phyloP scores from a whole-genome alignment of 495 filamentous ascomycete genomes.

The Daldinia concentrica region DNA sequence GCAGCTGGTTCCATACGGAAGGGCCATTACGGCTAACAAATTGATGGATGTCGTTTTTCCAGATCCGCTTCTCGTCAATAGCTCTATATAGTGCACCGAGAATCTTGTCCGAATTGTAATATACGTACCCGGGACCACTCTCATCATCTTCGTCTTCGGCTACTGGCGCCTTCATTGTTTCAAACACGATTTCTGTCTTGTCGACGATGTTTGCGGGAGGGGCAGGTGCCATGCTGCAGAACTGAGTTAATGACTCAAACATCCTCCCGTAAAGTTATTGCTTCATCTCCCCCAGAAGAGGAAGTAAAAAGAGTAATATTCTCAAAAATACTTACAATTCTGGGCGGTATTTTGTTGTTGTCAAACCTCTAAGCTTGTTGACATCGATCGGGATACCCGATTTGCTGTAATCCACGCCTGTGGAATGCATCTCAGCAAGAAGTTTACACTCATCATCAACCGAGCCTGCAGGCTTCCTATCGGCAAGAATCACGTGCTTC shows the following conservation, averaged over 20 bases:
- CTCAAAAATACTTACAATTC: conserved; percentile 52
- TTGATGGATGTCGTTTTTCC: conserved; percentile 62
- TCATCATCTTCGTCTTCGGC: conserved; percentile 64
- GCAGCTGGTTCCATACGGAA: conserved; percentile 58
- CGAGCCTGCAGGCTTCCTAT: conserved; percentile 65
- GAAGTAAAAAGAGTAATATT: not conserved
- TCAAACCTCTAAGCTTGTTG: conserved; percentile 39
- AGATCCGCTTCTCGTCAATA: conserved; percentile 77
- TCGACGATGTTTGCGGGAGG: conserved; percentile 65
- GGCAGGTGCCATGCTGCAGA: conserved; percentile 65
- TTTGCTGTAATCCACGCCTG: conserved; percentile 85
- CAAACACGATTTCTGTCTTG: conserved; percentile 56
- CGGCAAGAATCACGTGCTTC: conserved; percentile 73
- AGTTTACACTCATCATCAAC: conserved; percentile 64
- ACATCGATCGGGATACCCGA: conserved; percentile 72
- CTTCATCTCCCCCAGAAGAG: not conserved
- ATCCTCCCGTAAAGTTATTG: not conserved
- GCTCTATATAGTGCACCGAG: conserved; percentile 77
- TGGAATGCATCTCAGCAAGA: conserved; percentile 76
- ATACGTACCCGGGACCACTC: conserved; percentile 59
- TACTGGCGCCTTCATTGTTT: conserved; percentile 44
- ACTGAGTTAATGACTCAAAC: conserved; percentile 17
- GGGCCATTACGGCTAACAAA: conserved; percentile 27
- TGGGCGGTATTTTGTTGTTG: conserved; percentile 41
- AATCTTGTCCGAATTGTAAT: conserved; percentile 74